Conservation (phyloP, 2,329 filamentous ascomycete genomes). For the Xylaria sp. region DNA sequence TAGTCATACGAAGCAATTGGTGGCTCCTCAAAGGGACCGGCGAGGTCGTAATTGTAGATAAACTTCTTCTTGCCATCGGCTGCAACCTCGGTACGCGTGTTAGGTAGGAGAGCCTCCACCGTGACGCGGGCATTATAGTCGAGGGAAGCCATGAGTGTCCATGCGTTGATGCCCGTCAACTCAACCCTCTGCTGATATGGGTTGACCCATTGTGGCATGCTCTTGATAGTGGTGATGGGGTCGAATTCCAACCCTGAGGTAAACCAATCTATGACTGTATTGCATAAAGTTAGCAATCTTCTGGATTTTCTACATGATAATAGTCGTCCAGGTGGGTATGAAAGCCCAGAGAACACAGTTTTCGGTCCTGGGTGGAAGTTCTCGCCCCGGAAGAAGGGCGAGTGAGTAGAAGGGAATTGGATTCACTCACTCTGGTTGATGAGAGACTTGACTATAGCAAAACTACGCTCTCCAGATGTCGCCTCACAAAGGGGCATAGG, state of each 20-base stretch:
- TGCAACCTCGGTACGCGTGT: constrained; percentile 29
- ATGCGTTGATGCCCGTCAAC: constrained; percentile 46
- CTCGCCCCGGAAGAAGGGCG: background rate
- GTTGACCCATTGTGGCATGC: constrained; percentile 40
- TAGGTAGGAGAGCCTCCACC: constrained; percentile 39
- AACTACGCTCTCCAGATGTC: constrained; percentile 46
- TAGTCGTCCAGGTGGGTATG: no score
- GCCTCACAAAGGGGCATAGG: constrained; percentile 41
- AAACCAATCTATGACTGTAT: constrained; percentile 30
- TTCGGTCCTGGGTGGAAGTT: background rate
- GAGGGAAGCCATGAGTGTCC: constrained; percentile 42
- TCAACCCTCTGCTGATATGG: constrained; percentile 44
- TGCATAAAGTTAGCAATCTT: constrained; percentile 3
- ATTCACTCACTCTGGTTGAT: constrained; percentile 24
- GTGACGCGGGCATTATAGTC: constrained; percentile 44
- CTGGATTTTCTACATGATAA: background rate
- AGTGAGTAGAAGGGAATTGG: background rate
- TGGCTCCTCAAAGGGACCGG: constrained; percentile 26
- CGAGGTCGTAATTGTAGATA: constrained; percentile 36
- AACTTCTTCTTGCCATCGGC: constrained; percentile 35
- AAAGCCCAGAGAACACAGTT: background rate
- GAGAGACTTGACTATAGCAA: constrained; percentile 40
- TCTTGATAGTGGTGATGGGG: constrained; percentile 22
- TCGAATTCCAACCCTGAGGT: constrained; percentile 6
- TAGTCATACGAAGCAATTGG: constrained; percentile 28